Evolutionary conservation across 345 rosid genomes (phyloP).

Genomic region (Zanthoxylum bungeanum): DNA sequence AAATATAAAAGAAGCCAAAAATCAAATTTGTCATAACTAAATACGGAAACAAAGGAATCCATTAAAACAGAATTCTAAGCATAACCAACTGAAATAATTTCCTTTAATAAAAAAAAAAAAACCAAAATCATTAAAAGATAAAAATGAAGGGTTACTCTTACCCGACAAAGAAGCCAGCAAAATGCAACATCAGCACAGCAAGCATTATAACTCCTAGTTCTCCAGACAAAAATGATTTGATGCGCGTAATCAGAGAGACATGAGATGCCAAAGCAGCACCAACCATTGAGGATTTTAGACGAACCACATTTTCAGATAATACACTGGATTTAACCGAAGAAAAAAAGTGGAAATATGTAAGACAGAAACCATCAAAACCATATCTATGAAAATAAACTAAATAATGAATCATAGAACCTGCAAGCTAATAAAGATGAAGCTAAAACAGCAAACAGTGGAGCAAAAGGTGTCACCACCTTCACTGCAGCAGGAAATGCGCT

Average conservation of each 20-base stretch:
- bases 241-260: conserved; percentile 24
- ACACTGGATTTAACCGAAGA: conserved; percentile 32
- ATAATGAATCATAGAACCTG: conserved; percentile 37
- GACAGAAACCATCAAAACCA: background rate
- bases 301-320: conserved; percentile 55
- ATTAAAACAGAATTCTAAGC: background rate
- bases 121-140: background rate
- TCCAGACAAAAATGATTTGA: conserved; percentile 40
- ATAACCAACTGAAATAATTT: background rate
- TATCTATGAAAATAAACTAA: background rate
- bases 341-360: background rate
- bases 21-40: background rate
- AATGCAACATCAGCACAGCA: conserved; percentile 52
- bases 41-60: background rate
- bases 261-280: conserved; percentile 33
- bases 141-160: conserved; percentile 21
- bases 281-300: conserved; percentile 44
- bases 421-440: conserved; percentile 56
- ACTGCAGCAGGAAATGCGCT: conserved; percentile 46
- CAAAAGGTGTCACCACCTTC: conserved; percentile 46
- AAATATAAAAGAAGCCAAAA: background rate
- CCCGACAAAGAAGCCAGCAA: conserved; percentile 64
- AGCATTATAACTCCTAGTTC: conserved; percentile 45
- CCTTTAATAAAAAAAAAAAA: no score
- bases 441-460: conserved; percentile 62